Base-by-base conservation (phyloP, 2,329 filamentous ascomycete genomes). In the Sarocladiaceae sp. region DNA sequence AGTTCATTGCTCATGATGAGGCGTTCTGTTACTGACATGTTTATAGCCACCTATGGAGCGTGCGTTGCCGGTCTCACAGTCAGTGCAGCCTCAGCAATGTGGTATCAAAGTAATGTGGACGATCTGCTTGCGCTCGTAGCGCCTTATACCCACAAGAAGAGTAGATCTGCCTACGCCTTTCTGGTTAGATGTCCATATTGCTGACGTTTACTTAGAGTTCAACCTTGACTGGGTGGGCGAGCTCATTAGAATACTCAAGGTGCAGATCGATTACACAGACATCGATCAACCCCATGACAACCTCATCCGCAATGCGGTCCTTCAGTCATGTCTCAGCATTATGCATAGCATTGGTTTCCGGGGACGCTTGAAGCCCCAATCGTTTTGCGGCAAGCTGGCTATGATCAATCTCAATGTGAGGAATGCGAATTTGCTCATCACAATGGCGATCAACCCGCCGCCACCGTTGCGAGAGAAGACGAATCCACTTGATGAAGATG, bases 181-280 rank as follows among this genome's bases (percentile, higher is more conserved):
- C 29, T 33, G 29, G 4, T 33, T 18, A 20, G n/a, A 13, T 17
- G 3, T 28, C 6, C 11, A 15, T n/a, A 15, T 20, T 22, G 52
- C 60, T 66, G 33, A 68, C 42, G 7, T 4, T 7, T 35, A 7
- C 12, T 7, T 42, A 84, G 80, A 78, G 49, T 83, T 87, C 57
- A 72, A 82, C 51, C 74, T 77, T 37, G 76, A 84, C 53, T 84
- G 85, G 74, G 72, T 88, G 50, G 77, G 74, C 36, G 84, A 88
- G 57, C 73, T 91, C 12, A 83, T 89, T 50, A 77, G 81, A 36
- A 82, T 88, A 53, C 72, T 92, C 50, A 86, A 85, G 56, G 77
- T 89, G 26, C 83, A 85, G 48, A 82, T 92, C 46, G 93, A 97
- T 69, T 95, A 92, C 63, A 87, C 90, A 0, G 80, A 88, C 47